Evolutionary conservation across 305 asterid genomes (phyloP).

Genomic region (Fraxinus floribunda): DNA sequence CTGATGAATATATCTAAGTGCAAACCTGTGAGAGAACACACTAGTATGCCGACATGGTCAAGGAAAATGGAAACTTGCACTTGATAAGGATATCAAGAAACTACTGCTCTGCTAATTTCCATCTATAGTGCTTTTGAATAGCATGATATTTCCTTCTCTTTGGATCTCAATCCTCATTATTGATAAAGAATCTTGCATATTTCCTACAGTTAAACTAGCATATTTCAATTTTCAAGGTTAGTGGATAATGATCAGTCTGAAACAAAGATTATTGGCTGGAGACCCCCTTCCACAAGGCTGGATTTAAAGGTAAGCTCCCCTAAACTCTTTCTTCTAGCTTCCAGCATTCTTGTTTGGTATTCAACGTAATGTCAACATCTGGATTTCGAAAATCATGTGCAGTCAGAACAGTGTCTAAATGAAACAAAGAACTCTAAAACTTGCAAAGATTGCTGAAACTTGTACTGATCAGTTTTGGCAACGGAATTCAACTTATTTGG

Average conservation of each 20-base stretch:
- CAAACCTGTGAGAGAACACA: background rate
- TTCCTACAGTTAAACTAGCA: background rate
- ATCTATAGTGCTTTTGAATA: background rate
- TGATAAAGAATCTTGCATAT: background rate
- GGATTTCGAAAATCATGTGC: background rate
- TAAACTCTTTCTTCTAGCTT: background rate
- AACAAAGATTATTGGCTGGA: background rate
- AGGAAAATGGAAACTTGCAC: background rate
- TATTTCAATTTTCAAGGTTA: background rate
- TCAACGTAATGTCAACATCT: background rate
- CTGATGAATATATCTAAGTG: constrained; percentile 17
- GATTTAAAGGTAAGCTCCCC: background rate
- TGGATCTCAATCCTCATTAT: background rate
- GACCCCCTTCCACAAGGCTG: background rate
- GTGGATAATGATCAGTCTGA: background rate
- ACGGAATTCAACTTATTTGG: background rate
- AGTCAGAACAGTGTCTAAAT: background rate
- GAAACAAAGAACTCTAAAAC: background rate
- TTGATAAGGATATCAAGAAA: background rate
- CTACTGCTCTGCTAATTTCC: background rate
- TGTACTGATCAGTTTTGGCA: background rate
- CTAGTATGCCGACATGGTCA: background rate
- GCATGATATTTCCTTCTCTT: background rate
- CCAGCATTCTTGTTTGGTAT: background rate
- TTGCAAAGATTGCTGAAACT: background rate